Evolutionary conservation across 148 eudicot genomes (phyloP), one percentile per base, ranked within the genome.

Genomic region (Camellia japonica): DNA sequence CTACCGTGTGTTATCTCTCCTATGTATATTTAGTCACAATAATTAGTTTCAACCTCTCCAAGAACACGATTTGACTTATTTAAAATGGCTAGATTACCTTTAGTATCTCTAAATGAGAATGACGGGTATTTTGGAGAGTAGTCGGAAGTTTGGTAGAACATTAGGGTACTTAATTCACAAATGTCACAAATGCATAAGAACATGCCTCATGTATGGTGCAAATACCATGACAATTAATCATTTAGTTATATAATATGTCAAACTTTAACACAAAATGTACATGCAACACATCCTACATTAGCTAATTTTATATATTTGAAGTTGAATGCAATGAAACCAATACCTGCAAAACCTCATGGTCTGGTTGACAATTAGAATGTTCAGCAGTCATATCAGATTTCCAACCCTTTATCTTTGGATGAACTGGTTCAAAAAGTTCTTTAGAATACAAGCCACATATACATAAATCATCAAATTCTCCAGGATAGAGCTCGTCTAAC

Each of bases 401-500:
- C 85, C 84, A 78, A 46, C 81, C 87, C 56, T 80, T 66, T 59
- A 87, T 54, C 42, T 67, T 86, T 61, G 94, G 92, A 70, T 74
- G 85, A 64, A 76, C 55, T 61, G 91, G 97, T 78, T 86, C 82
- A 19, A 81, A 18, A 64, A 59, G 68, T 84, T 90, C 88, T 78
- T 88, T 41, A 15, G 89, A 84, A 81, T 83, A 85, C 86, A 90
- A 78, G 80, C 83, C 81, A 61, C 97, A 90, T 49, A 52, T 41
- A 64, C 70, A 79, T 83, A 92, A 79, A 87, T 90, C 94, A 69
- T 86, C 85, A 65, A 89, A 79, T 87, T 95, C 99, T 73, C 97
- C 93, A n/a, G 80, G 81, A 83, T 93, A 93, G 49, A 95, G 90
- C 85, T 95, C 93, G 74, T 93, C 90, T 63, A 88, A 81, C 99